Base-by-base conservation (phyloP, 148 eudicot species). In the Nepenthes mirabilis region DNA sequence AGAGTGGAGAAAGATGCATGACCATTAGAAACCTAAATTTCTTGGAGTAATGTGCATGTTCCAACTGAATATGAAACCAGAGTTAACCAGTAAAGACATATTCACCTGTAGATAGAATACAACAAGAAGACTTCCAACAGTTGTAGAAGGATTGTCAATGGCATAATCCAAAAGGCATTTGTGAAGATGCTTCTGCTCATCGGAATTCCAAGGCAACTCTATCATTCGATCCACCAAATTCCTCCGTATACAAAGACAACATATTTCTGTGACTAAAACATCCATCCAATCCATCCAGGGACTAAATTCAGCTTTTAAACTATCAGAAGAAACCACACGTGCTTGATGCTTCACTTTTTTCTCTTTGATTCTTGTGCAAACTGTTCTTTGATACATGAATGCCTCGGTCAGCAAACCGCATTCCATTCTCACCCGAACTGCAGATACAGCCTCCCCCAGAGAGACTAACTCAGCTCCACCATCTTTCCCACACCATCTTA, bases 321-420 rank as follows among this genome's bases (percentile, higher is more conserved):
- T 63, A 52, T 77, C 72, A 55, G 70, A 56, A 69, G 72, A 55
- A 71, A 70, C 72, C 43, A 64, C 52, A 2, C 68, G 62, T 33
- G 72, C 36, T 55, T 75, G 79, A 72, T 71, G 79, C 59, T 63
- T 80, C 58, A 63, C 34, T 64, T 79, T 81, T 62, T 78, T 82
- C 68, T 86, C 95, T 73, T 84, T 89, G 64, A 81, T 65, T 68
- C 78, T 86, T 37, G 67, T 65, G 76, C 96, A 86, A 33, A 84
- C 69, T 57, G 32, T 72, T 65, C 95, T 88, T 77, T 93, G 97
- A 68, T 89, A 86, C 97, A 89, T 86, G 64, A 89, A 93, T 61
- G 91, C 89, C 68, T 93, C 97, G 33, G 96, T 89, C 73, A 93
- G 63, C 66, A 93, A 84, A 56, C 84, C 96, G 70, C 97, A 89